Conservation (phyloP, 2,329 filamentous ascomycete genomes). For the Colletotrichum sublineola region DNA sequence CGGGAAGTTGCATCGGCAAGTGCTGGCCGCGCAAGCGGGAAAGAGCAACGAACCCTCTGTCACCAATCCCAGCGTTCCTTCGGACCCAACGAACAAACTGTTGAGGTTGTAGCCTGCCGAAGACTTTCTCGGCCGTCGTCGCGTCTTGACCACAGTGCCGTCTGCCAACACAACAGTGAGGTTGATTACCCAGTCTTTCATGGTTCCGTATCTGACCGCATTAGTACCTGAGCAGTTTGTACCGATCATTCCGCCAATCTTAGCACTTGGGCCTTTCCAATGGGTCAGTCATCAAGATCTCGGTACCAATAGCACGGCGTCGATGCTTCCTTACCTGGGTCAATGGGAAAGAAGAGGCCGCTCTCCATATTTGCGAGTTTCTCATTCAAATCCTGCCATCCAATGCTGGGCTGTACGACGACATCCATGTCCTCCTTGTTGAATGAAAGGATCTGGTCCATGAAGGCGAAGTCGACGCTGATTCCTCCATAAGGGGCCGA, state of each 20-base stretch:
- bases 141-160: conserved; percentile 83
- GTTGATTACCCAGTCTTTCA: conserved; percentile 91
- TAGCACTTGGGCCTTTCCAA: conserved; percentile 67
- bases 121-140: conserved; percentile 82
- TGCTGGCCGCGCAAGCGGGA: not conserved
- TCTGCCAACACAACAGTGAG: conserved; percentile 85
- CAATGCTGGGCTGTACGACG: conserved; percentile 89
- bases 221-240: conserved; percentile 85
- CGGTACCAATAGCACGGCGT: not conserved
- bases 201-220: conserved; percentile 84
- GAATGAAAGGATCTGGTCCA: conserved; percentile 85
- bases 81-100: conserved; percentile 82
- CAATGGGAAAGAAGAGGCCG: conserved; percentile 91
- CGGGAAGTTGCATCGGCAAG: not conserved
- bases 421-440: conserved; percentile 93
- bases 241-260: conserved; percentile 86
- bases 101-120: conserved; percentile 89
- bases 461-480: conserved; percentile 88
- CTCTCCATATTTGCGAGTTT: conserved; percentile 75
- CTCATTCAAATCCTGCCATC: conserved; percentile 92
- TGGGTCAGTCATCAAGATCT: conserved; percentile 8
- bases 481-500: conserved; percentile 88
- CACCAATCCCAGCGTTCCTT: conserved; percentile 84
- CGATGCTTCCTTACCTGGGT: conserved; percentile 71
- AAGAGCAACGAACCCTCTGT: conserved; percentile 71